A percentile compares a stretch with the other conserved stretches of the same genome.
These are phyloP conservation scores for Tulasnella sp. DNA, from an alignment of 768 basidiomycete genomes.

Conservation along the genomic window DNA sequence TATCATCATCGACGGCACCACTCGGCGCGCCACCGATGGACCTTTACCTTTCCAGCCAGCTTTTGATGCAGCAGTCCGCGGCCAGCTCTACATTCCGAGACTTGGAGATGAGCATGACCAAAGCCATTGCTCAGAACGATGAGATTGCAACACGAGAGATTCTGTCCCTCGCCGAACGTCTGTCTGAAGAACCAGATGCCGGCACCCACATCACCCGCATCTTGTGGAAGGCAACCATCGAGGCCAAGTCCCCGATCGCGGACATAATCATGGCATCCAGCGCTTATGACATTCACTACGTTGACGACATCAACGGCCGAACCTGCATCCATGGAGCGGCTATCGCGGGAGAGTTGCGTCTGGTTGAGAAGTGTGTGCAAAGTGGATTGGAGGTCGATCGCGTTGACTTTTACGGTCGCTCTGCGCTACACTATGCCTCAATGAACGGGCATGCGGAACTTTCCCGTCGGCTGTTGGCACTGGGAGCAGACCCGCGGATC, in stretches of 20 bases:
- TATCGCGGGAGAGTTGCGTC: conserved; percentile 63
- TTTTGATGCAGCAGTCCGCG: neutral
- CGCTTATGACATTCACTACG: conserved; percentile 79
- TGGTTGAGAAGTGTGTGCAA: conserved; percentile 71
- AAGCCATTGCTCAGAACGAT: conserved; percentile 57
- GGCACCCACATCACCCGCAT: conserved; percentile 75
- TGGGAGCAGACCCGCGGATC: conserved; percentile 46
- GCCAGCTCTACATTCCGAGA: conserved; percentile 52
- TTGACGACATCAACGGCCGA: conserved; percentile 95
- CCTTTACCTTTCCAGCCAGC: conserved; percentile 1
- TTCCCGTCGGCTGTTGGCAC: conserved; percentile 64
- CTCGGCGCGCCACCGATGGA: conserved; percentile 1
- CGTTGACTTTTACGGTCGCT: conserved; percentile 82
- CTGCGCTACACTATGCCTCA: conserved; percentile 89
- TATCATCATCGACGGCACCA: neutral
- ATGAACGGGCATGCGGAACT: conserved; percentile 79
- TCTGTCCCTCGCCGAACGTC: conserved; percentile 57
- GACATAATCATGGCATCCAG: conserved; percentile 61
- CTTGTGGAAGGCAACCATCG: conserved; percentile 83
- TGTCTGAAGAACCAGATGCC: conserved; percentile 43
- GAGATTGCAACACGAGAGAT: conserved; percentile 52
- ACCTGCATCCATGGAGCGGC: conserved; percentile 91
- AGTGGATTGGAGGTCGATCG: conserved; percentile 59
- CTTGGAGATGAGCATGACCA: conserved; percentile 76
- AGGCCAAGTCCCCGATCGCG: conserved; percentile 59